These are phyloP conservation scores for Quercus tomentella DNA, from an alignment of 331 rosid species.

Conservation along the genomic window DNA sequence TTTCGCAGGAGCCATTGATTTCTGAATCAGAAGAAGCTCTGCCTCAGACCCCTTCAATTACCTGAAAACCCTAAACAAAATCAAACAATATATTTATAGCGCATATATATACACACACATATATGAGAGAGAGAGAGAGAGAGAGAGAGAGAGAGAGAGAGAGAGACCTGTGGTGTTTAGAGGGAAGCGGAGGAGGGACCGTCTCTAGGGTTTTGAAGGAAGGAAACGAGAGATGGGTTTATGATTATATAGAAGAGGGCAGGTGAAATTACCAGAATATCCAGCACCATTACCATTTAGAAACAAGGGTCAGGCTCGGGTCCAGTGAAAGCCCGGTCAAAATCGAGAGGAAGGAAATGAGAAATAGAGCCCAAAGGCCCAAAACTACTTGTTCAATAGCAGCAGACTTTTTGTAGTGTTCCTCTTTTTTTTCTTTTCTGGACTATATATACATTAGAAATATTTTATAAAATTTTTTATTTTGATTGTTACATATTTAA, in stretches of 20 bases:
- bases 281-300: not conserved
- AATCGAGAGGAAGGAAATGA: no score
- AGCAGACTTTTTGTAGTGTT: no score
- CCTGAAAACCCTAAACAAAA: conserved; percentile 21
- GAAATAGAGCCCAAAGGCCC: no score
- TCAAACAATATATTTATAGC: not conserved
- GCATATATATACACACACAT: no score
- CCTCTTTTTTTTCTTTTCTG: no score
- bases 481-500: not conserved
- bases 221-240: not conserved
- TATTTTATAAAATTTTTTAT: no score
- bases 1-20: conserved; percentile 58
- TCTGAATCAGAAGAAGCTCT: conserved; percentile 10
- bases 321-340: no score
- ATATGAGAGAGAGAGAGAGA: not conserved
- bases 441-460: no score
- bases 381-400: no score
- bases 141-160: not conserved
- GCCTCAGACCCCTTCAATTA: conserved; percentile 8
- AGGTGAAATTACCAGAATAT: not conserved
- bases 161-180: conserved; percentile 15
- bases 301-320: no score
- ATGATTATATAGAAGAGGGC: not conserved
- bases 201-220: conserved; percentile 36
- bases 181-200: not conserved